Percentiles rank a stretch among this genome's conserved stretches.
Evolutionary conservation across 2,329 filamentous ascomycete species (phyloP).

Genomic region (Colletotrichum tanaceti): DNA sequence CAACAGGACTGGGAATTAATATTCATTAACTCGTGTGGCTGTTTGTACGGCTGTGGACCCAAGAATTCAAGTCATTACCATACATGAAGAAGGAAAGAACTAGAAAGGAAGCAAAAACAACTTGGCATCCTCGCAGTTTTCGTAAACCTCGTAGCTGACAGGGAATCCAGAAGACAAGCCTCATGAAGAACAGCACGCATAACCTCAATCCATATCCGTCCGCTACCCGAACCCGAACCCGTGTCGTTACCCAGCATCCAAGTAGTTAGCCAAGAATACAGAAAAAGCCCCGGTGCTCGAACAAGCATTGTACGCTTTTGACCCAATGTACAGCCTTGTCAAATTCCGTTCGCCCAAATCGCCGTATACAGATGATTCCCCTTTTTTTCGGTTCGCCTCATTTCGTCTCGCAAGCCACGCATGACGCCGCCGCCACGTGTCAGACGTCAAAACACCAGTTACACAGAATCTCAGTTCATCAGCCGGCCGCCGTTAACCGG

Average conservation of each 20-base stretch:
- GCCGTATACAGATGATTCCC: slow-evolving; percentile 1
- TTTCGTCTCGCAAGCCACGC: neutral
- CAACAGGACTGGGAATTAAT: neutral
- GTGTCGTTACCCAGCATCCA: slow-evolving; percentile 20
- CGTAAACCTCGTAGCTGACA: neutral
- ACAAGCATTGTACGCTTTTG: slow-evolving; percentile 29
- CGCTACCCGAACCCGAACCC: slow-evolving; percentile 12
- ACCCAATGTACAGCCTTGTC: slow-evolving; percentile 25
- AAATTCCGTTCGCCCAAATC: slow-evolving; percentile 9
- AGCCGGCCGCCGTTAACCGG: slow-evolving; percentile 40
- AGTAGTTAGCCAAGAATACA: slow-evolving; percentile 6
- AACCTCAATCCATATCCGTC: neutral
- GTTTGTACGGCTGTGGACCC: slow-evolving; percentile 10
- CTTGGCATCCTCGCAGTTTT: neutral
- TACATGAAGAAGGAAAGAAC: neutral
- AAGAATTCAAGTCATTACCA: slow-evolving; percentile 7
- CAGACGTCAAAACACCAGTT: neutral
- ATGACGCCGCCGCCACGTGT: neutral
- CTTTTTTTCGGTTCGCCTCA: neutral
- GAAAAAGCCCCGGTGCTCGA: slow-evolving; percentile 26
- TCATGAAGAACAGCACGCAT: slow-evolving; percentile 26
- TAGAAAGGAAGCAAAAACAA: neutral
- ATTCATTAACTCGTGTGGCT: slow-evolving; percentile 4
- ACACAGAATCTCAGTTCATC: slow-evolving; percentile 32
- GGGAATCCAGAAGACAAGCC: slow-evolving; percentile 11